Base-by-base conservation (phyloP, 768 basidiomycete species). In the Panaeolus cyanescens region DNA sequence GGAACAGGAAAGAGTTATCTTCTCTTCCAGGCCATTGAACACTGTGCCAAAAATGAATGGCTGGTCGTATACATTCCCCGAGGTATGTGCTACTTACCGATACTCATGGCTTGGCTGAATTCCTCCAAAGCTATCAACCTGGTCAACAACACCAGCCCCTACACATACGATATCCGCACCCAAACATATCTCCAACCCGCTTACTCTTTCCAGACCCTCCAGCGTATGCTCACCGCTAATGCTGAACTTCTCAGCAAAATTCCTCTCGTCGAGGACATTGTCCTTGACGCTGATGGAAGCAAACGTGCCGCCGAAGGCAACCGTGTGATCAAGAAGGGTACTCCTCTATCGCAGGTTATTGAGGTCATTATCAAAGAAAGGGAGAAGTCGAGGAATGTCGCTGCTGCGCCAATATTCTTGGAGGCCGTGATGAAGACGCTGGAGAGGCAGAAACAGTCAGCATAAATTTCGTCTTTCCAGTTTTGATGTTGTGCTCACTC, bases 1-100 rank as follows among this genome's bases (percentile, higher is more conserved):
- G 95, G 95, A 5, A 87, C 84, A 58, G 95, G 95, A 39, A 97
- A 96, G 76, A 92, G 89, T 59, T 86, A 84, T 62, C 72, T 92
- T 8, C 74, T 96, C 31, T 76, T 95, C 8, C 95, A 97, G 71
- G 82, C 89, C 0, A 85, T 92, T 0, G 80, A 90, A 36, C 87
- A 92, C 63, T 88, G 87, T 32, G 66, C 82, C 9, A 73, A 81
- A 2, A 81, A 84, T 20, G 82, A 83, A 28, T 95, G 93, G 91
- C 81, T 96, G 20, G 92, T 94, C 17, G 73, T 96, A 17, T 97
- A 95, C 70, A 83, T 95, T 25, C 93, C 95, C 3, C 80, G 89
- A 75, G 86, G 93, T 92, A 32, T 54, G 81, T 73, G 10, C 25
- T 33, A 19, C 17, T 40, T 5, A 22, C 22, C 30, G 9, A 4